Evolutionary conservation across 169 alveolate genomes (phyloP), one percentile per base, ranked within the genome.

Genomic region (Eimeria maxima): DNA sequence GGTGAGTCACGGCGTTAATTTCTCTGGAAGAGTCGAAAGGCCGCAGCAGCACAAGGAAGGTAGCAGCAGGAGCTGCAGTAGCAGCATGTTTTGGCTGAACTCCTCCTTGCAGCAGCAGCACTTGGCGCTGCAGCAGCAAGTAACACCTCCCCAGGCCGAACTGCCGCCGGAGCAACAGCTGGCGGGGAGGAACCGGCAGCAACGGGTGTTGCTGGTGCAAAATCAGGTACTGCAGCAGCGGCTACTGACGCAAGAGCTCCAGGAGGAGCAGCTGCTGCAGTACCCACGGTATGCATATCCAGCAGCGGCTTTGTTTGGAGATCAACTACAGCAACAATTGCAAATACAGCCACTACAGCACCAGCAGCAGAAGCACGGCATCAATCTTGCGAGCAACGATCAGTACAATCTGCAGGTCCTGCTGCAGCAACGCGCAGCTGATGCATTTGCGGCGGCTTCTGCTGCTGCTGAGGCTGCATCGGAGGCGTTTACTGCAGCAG

Each of bases 401-500:
- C 87, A 76, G 87, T 60, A 53, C 16, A 76, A 47, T 14, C 90
- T 81, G 42, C 50, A 50, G 74, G 29, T 81, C 13, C 90, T n/a
- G 90, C 71, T 81, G 71, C 71, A 50, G 16, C 60, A 53, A 2
- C 60, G 16, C 53, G 67, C 67, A 47, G 90, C 71, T 53, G 73
- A 76, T 57, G 87, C 87, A 18, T 47, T 81, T 53, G 90, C 90
- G n/a, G 45, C 47, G 8, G 73, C 90, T 0, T 24, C 90, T 22
- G 74, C 90, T 53, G 90, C 71, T 18, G 90, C 90, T 2, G 27
- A 50, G 67, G 73, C 73, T 24, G 73, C 71, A 10, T 81, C 73
- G 47, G 71, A 63, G 44, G 71, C 22, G 67, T 81, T 53, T 81
- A 63, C 71, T 53, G 90, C 90, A 38, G 87, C 87, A 76, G 87